These are phyloP conservation scores for Hyaloperonospora arabidopsidis DNA, from an alignment of 352 stramenopile genomes.

Conservation along the genomic window DNA sequence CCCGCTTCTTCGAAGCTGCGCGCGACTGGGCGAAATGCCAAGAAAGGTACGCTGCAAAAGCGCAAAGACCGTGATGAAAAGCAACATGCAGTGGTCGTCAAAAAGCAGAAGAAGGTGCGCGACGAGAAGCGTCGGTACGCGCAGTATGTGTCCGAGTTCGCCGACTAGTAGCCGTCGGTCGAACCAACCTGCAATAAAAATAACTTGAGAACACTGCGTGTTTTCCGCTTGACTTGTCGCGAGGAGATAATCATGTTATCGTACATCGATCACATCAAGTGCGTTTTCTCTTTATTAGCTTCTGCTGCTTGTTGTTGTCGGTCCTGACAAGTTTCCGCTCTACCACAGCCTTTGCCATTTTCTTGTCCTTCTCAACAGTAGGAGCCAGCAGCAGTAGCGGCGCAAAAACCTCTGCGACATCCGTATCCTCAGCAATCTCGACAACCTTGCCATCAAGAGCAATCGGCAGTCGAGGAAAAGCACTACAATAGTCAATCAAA, in stretches of 20 bases:
- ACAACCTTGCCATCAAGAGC: slow-evolving; percentile 39
- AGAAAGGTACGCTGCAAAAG: slow-evolving; percentile 77
- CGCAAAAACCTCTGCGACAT: slow-evolving; percentile 37
- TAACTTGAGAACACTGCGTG: slow-evolving; percentile 16
- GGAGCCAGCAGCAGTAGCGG: slow-evolving; percentile 49
- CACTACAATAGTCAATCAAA: slow-evolving; percentile 21
- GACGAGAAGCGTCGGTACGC: slow-evolving; percentile 57
- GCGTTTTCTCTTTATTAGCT: slow-evolving; percentile 44
- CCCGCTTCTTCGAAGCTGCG: slow-evolving; percentile 75
- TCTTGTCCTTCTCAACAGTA: slow-evolving; percentile 31
- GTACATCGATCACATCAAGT: slow-evolving; percentile 13
- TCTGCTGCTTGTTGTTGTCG: slow-evolving; percentile 32
- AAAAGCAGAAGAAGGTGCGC: slow-evolving; percentile 55
- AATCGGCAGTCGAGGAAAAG: slow-evolving; percentile 50
- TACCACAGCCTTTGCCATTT: slow-evolving; percentile 1
- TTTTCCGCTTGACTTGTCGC: slow-evolving; percentile 19
- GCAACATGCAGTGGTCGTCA: slow-evolving; percentile 37
- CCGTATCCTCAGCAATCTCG: slow-evolving; percentile 36
- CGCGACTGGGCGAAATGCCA: slow-evolving; percentile 62
- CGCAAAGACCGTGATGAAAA: slow-evolving; percentile 77
- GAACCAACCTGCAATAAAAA: slow-evolving; percentile 11
- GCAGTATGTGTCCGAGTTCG: slow-evolving; percentile 75
- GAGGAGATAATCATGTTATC: slow-evolving; percentile 19
- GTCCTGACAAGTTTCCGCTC: slow-evolving; percentile 22
- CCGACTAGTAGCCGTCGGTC: slow-evolving; percentile 28